Conservation (phyloP, 148 eudicot species). For the Agrostemma githago region DNA sequence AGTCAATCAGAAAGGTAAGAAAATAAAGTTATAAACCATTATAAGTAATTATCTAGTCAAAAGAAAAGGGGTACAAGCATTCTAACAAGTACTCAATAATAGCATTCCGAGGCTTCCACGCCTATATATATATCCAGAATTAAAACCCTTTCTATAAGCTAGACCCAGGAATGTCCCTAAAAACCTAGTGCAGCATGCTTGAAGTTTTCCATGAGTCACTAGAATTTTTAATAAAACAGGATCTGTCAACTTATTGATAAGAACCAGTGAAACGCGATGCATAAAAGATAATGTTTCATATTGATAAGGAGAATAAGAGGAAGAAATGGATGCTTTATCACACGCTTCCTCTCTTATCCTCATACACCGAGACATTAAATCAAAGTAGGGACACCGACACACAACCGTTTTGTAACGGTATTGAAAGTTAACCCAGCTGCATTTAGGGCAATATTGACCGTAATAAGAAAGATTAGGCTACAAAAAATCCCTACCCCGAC, state of each 20-base stretch:
- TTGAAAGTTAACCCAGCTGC: not conserved
- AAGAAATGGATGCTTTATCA: not conserved
- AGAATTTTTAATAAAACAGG: not conserved
- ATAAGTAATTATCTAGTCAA: not conserved
- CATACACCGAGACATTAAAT: not conserved
- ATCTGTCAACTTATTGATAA: not conserved
- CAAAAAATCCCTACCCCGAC: not conserved
- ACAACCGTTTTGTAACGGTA: not conserved
- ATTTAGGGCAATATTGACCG: not conserved
- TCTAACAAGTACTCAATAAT: not conserved
- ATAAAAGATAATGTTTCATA: not conserved
- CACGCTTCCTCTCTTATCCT: not conserved
- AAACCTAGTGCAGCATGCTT: not conserved
- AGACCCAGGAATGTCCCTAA: not conserved
- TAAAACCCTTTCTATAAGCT: not conserved
- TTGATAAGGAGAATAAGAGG: not conserved
- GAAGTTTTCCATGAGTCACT: not conserved
- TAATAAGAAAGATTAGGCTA: not conserved
- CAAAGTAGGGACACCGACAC: not conserved
- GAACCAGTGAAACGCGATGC: slow-evolving; percentile 5
- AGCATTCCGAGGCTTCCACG: not conserved
- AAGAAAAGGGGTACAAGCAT: not conserved
- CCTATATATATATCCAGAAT: not conserved
- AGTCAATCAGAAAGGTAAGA: not conserved
- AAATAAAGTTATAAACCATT: not conserved